Evolutionary conservation across 345 rosid species (phyloP).

Genomic region (Hibiscus tridactylites): DNA sequence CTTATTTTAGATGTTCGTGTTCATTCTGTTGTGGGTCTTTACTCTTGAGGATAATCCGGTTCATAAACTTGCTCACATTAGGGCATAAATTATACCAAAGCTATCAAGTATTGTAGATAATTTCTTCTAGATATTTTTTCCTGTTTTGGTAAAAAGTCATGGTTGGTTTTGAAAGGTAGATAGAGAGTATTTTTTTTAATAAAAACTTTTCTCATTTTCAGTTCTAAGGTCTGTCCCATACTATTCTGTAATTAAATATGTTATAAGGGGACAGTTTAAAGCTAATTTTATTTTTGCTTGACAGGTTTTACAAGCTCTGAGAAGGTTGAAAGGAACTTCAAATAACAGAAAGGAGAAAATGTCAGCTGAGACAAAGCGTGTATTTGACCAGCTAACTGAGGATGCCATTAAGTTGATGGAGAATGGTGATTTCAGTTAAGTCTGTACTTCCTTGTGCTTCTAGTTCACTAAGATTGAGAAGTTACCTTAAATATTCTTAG

Average conservation of each 20-base stretch:
- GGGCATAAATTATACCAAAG: neutral
- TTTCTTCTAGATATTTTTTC: neutral
- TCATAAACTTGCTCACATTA: neutral
- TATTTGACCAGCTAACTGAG: conserved; percentile 97
- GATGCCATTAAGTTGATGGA: conserved; percentile 79
- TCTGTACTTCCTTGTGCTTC: conserved; percentile 11
- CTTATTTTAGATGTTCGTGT: neutral
- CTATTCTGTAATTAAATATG: neutral
- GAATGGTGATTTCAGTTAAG: conserved; percentile 88
- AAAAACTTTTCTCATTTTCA: neutral
- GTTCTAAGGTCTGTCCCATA: neutral
- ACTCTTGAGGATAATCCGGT: neutral
- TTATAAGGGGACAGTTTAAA: conserved; percentile 1
- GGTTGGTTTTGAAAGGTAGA: neutral
- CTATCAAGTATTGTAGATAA: neutral
- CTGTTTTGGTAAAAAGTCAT: neutral
- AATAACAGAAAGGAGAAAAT: conserved; percentile 75
- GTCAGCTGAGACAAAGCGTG: conserved; percentile 61
- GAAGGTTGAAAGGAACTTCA: conserved; percentile 81
- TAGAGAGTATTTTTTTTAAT: neutral
- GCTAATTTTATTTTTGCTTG: conserved; percentile 10
- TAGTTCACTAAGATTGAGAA: neutral
- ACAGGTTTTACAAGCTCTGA: conserved; percentile 82
- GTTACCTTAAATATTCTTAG: neutral
- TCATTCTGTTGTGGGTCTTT: neutral